phyloP scores from a whole-genome alignment of 2,329 filamentous ascomycete species.

The Phoma sp. region DNA sequence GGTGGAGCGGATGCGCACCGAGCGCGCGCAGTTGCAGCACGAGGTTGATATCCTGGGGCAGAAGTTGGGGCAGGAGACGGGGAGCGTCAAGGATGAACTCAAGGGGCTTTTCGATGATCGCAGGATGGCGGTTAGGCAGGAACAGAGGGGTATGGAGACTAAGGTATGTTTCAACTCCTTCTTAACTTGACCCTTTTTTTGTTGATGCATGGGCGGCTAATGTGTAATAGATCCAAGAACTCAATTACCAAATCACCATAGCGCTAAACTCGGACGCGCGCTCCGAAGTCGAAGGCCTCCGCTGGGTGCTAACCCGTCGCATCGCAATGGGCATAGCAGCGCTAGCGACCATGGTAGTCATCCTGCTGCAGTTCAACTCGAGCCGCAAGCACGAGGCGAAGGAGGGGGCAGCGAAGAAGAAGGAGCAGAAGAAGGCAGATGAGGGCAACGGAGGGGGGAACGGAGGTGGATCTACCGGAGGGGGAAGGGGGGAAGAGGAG shows the following conservation, averaged over 20 bases:
- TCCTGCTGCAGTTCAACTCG: constrained; percentile 14
- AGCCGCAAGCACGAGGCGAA: constrained; percentile 43
- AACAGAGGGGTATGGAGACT: constrained; percentile 84
- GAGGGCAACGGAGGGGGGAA: not conserved
- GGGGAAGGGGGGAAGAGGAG: not conserved
- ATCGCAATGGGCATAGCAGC: constrained; percentile 59
- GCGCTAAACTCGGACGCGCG: constrained; percentile 87
- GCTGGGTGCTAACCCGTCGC: constrained; percentile 80
- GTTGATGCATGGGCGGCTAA: too few species aligned
- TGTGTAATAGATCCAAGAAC: constrained; percentile 74
- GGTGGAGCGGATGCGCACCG: constrained; percentile 81
- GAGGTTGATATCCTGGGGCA: constrained; percentile 94
- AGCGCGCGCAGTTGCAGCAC: constrained; percentile 86
- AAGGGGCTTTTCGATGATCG: constrained; percentile 96
- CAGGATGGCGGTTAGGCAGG: constrained; percentile 87
- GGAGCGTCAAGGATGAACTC: constrained; percentile 85
- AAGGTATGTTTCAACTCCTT: constrained; percentile 57
- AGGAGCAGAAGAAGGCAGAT: constrained; percentile 31
- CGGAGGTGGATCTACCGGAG: not conserved
- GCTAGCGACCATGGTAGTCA: constrained; percentile 13
- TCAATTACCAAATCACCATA: constrained; percentile 96
- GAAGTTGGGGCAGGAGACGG: constrained; percentile 80
- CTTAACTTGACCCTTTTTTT: too few species aligned
- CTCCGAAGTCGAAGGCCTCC: constrained; percentile 86
- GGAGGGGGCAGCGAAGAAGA: constrained; percentile 40